Percentiles rank a stretch among this genome's conserved stretches.
Evolutionary conservation across 805 yeast genomes (phyloP).

Genomic region (Sugiyamaella floridensis): DNA sequence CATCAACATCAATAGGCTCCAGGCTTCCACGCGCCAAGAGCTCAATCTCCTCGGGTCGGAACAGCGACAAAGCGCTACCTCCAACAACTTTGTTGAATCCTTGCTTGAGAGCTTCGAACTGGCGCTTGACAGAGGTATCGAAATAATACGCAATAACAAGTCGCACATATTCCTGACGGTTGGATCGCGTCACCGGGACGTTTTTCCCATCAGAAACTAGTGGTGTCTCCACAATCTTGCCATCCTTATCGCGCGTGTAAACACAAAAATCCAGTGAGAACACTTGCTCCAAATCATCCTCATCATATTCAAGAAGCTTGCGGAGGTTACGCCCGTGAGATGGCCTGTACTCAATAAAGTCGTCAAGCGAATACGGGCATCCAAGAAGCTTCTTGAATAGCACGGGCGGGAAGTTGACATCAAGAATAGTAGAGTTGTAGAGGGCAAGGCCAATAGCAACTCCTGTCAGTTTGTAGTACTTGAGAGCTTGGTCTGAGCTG

Average conservation of each 20-base stretch:
- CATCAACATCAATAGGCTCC: slow-evolving; percentile 59
- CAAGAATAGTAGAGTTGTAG: slow-evolving; percentile 81
- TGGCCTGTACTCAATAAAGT: slow-evolving; percentile 65
- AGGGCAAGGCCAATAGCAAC: slow-evolving; percentile 84
- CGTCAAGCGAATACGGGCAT: slow-evolving; percentile 50
- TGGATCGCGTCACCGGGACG: slow-evolving; percentile 49
- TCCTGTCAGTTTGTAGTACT: slow-evolving; percentile 65
- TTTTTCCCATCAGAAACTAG: slow-evolving; percentile 54
- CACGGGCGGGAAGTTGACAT: slow-evolving; percentile 67
- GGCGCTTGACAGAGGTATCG: slow-evolving; percentile 44
- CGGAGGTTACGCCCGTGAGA: slow-evolving; percentile 48
- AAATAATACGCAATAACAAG: slow-evolving; percentile 57
- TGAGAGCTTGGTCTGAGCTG: slow-evolving; percentile 16
- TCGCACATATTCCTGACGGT: slow-evolving; percentile 54
- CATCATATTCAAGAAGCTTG: slow-evolving; percentile 39
- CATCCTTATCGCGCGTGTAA: slow-evolving; percentile 41
- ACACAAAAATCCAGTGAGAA: slow-evolving; percentile 61
- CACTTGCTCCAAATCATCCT: slow-evolving; percentile 37
- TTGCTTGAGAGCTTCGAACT: slow-evolving; percentile 49
- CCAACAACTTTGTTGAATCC: slow-evolving; percentile 78
- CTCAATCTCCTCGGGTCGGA: slow-evolving; percentile 77
- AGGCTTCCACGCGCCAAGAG: slow-evolving; percentile 70
- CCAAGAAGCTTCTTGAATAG: slow-evolving; percentile 67
- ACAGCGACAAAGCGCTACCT: slow-evolving; percentile 71
- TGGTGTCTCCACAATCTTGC: slow-evolving; percentile 42